Conservation (phyloP, 345 rosid genomes). For the Camelina sativa region DNA sequence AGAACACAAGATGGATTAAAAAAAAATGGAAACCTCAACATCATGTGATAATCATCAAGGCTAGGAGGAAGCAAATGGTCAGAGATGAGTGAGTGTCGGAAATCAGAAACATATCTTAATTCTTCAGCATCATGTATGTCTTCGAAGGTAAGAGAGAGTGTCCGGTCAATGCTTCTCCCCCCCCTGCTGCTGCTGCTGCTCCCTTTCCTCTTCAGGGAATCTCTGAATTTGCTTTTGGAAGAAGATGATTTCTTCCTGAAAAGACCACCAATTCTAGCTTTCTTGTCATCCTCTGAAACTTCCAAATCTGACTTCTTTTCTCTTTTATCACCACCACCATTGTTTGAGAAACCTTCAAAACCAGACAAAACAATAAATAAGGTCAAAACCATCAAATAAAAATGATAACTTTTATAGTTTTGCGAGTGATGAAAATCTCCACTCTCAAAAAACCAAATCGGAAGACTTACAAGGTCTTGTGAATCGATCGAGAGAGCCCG, state of each 20-base stretch:
- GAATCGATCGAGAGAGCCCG: slow-evolving; percentile 39
- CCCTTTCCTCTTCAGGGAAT: slow-evolving; percentile 2
- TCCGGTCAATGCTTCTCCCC: slow-evolving; percentile 19
- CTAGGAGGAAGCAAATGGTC: slow-evolving; percentile 65
- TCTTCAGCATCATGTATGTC: slow-evolving; percentile 73
- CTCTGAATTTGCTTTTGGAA: slow-evolving; percentile 57
- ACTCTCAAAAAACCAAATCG: background rate
- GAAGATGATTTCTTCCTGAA: slow-evolving; percentile 88
- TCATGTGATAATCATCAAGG: slow-evolving; percentile 74
- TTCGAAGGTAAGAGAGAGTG: slow-evolving; percentile 62
- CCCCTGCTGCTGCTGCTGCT: background rate
- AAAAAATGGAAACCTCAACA: slow-evolving; percentile 58
- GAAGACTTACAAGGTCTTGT: slow-evolving; percentile 37
- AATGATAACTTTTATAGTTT: background rate
- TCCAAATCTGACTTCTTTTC: slow-evolving; percentile 74
- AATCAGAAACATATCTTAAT: slow-evolving; percentile 63
- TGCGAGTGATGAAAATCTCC: background rate
- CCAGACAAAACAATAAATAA: slow-evolving; percentile 29
- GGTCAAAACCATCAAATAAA: background rate
- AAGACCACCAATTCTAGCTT: slow-evolving; percentile 66
- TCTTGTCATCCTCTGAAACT: slow-evolving; percentile 72
- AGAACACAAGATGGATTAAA: background rate
- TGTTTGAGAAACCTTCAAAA: slow-evolving; percentile 62
- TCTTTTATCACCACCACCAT: slow-evolving; percentile 63
- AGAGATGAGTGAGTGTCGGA: slow-evolving; percentile 59